phyloP scores from a whole-genome alignment of 2,329 filamentous ascomycete genomes.

The Exserohilum rostratum region DNA sequence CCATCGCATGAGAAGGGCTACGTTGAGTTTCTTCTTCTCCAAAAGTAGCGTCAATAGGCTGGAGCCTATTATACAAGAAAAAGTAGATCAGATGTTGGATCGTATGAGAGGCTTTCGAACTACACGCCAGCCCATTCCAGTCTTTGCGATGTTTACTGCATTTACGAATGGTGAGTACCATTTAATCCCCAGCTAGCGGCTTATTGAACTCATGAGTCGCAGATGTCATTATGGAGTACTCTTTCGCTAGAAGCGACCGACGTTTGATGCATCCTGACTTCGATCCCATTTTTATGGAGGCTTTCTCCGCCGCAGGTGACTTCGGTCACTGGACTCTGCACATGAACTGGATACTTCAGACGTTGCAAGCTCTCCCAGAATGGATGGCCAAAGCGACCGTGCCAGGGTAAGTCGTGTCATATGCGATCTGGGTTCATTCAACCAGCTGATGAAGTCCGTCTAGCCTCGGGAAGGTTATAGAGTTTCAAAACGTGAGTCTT shows the following conservation, averaged over 20 bases:
- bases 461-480: no score
- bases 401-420: no score
- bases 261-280: neutral
- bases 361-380: conserved; percentile 1
- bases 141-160: conserved; percentile 4
- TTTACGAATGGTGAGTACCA: neutral
- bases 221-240: neutral
- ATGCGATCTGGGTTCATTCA: no score
- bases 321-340: neutral
- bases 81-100: neutral
- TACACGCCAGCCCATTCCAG: no score
- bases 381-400: no score
- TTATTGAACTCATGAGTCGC: no score
- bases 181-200: no score
- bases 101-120: no score
- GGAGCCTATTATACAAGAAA: neutral
- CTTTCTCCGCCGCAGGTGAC: neutral
- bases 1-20: conserved; percentile 28
- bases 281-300: neutral
- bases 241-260: conserved; percentile 2
- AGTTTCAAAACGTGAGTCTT: no score
- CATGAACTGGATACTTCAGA: conserved; percentile 1
- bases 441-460: no score
- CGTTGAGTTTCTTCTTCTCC: conserved; percentile 35
- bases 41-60: conserved; percentile 4